Evolutionary conservation across 495 filamentous ascomycete genomes (phyloP).

Genomic region (Penicillium paradoxum): DNA sequence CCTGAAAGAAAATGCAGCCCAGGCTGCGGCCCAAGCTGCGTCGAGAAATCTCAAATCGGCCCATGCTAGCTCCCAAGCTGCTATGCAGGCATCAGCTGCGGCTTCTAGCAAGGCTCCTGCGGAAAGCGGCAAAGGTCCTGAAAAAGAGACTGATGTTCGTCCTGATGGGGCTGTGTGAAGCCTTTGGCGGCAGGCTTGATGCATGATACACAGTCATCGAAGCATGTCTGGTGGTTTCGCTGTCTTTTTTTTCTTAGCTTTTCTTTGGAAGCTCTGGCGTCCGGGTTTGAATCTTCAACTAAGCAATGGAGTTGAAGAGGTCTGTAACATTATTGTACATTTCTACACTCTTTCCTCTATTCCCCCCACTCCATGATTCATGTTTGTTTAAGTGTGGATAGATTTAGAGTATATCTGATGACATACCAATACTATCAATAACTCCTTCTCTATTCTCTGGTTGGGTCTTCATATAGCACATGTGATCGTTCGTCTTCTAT

Average conservation of each 20-base stretch:
- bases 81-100: conserved; percentile 4
- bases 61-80: conserved; percentile 10
- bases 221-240: background rate
- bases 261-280: conserved; percentile 8
- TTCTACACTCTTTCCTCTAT: conserved; percentile 17
- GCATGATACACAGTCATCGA: background rate
- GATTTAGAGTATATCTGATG: background rate
- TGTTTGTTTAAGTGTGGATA: conserved; percentile 5
- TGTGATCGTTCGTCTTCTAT: conserved; percentile 28
- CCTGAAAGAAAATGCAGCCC: conserved; percentile 33
- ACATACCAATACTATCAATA: conserved; percentile 2
- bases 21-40: conserved; percentile 20
- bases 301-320: conserved; percentile 4
- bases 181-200: background rate
- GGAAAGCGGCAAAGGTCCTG: background rate
- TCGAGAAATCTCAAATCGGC: conserved; percentile 8
- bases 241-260: background rate
- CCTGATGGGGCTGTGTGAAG: background rate
- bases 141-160: background rate
- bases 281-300: conserved; percentile 3
- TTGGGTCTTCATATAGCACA: conserved; percentile 15
- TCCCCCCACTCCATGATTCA: conserved; percentile 15
- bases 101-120: conserved; percentile 8
- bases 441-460: background rate
- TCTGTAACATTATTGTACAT: conserved; percentile 13